Percentiles rank a stretch among this genome's conserved stretches.
Evolutionary conservation across 768 basidiomycete species (phyloP).

Genomic region (Naganishia antarctica): DNA sequence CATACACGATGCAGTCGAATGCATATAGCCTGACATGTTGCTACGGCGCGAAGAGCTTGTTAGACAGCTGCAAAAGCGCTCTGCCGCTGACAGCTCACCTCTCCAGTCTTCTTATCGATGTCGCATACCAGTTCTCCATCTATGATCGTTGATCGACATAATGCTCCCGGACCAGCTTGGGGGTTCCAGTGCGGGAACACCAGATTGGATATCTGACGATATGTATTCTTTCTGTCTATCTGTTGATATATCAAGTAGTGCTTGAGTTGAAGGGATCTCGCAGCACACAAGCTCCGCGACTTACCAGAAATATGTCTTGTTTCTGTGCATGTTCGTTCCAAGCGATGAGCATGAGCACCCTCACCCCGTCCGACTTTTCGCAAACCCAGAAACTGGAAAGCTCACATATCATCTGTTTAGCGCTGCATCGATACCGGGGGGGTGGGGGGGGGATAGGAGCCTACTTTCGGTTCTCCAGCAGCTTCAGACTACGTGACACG

Average conservation of each 20-base stretch:
- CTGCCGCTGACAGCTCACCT: slow-evolving; percentile 54
- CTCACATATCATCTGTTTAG: neutral
- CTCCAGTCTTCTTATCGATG: slow-evolving; percentile 67
- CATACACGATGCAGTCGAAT: slow-evolving; percentile 86
- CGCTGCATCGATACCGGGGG: neutral
- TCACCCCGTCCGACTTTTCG: slow-evolving; percentile 94
- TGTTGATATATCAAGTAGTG: no score
- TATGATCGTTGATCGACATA: slow-evolving; percentile 72
- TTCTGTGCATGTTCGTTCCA: slow-evolving; percentile 55
- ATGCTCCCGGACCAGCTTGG: slow-evolving; percentile 52
- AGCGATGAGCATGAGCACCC: slow-evolving; percentile 77
- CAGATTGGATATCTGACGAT: slow-evolving; percentile 67
- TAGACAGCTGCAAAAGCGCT: neutral
- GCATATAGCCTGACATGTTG: slow-evolving; percentile 75
- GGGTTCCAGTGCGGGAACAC: slow-evolving; percentile 86
- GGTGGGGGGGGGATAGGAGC: neutral
- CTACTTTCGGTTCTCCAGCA: slow-evolving; percentile 6
- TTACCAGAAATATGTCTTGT: slow-evolving; percentile 68
- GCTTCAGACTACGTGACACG: slow-evolving; percentile 17
- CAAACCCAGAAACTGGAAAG: slow-evolving; percentile 88
- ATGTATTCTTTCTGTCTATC: slow-evolving; percentile 93
- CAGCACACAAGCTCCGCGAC: slow-evolving; percentile 40
- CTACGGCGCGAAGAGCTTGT: slow-evolving; percentile 51
- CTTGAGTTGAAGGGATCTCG: no score
- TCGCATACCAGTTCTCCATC: slow-evolving; percentile 95